phyloP scores from a whole-genome alignment of 1,284 basidiomycete species.

The Papiliotrema laurentii region DNA sequence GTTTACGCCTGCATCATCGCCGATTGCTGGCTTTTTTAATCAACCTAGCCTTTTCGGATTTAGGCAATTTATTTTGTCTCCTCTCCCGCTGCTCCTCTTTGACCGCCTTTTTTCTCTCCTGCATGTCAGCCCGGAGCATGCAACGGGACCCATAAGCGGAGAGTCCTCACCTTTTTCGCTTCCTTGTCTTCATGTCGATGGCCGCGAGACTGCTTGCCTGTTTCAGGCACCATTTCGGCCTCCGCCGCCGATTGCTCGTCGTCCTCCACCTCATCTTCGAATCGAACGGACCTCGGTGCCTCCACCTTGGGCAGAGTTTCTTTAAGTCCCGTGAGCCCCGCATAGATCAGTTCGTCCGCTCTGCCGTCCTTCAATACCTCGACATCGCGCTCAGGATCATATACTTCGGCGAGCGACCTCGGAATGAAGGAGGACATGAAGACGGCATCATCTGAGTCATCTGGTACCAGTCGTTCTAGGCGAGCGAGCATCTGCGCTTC shows the following conservation, averaged over 20 bases:
- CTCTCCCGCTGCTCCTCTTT: constrained; percentile 84
- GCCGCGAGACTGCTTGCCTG: constrained; percentile 62
- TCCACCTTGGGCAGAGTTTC: neutral
- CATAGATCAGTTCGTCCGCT: constrained; percentile 72
- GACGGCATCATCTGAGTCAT: constrained; percentile 69
- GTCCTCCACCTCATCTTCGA: constrained; percentile 36
- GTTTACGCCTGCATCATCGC: too few relatives aligned
- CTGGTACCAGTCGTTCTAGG: constrained; percentile 25
- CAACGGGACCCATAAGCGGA: too few relatives aligned
- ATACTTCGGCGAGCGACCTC: constrained; percentile 83
- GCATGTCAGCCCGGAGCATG: neutral
- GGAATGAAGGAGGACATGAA: constrained; percentile 89
- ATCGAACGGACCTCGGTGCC: neutral
- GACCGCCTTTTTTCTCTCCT: constrained; percentile 83
- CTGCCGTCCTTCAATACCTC: constrained; percentile 66
- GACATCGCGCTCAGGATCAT: constrained; percentile 86
- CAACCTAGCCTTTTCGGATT: constrained; percentile 81
- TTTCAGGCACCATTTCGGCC: too few relatives aligned
- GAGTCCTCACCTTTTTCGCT: constrained; percentile 69
- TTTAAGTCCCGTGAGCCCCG: constrained; percentile 71
- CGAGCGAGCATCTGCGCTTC: constrained; percentile 52
- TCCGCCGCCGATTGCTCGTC: constrained; percentile 46
- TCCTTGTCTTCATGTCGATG: constrained; percentile 87
- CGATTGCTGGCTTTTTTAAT: constrained; percentile 55
- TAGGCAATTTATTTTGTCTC: constrained; percentile 87